Evolutionary conservation across 2,329 filamentous ascomycete genomes (phyloP).

Genomic region (Apiospora koreana): DNA sequence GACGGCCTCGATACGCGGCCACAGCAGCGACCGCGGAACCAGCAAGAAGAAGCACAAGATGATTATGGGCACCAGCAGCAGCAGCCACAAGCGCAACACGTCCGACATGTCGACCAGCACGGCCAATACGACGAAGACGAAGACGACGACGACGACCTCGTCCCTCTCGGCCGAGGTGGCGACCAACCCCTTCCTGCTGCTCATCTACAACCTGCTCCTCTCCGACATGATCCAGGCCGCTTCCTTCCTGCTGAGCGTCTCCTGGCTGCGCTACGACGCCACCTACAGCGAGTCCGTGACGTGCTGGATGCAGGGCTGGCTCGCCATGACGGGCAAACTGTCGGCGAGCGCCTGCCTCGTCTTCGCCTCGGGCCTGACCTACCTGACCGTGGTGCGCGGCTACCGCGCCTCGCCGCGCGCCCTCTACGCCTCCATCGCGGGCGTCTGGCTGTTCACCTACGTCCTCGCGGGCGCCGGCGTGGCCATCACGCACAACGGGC

Average conservation of each 20-base stretch:
- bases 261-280: constrained; percentile 55
- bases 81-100: not conserved
- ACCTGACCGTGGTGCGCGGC: constrained; percentile 59
- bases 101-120: not conserved
- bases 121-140: not conserved
- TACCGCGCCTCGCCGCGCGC: constrained; percentile 50
- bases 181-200: constrained; percentile 8
- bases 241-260: constrained; percentile 61
- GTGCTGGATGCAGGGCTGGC: constrained; percentile 67
- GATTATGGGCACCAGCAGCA: not conserved
- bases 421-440: constrained; percentile 50
- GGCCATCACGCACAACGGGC: constrained; percentile 43
- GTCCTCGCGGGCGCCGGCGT: constrained; percentile 55
- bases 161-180: not conserved
- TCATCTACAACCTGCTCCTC: constrained; percentile 30
- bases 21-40: too few relatives aligned
- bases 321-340: constrained; percentile 67
- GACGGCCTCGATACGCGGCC: not conserved
- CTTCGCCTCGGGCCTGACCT: constrained; percentile 67
- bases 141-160: not conserved
- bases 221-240: constrained; percentile 65
- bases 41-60: not conserved
- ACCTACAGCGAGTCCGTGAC: constrained; percentile 53
- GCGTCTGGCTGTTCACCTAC: constrained; percentile 62
- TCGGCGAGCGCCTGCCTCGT: constrained; percentile 68